These are phyloP conservation scores for Fimicolochytrium jonesii DNA, from an alignment of 192 early-diverging fungal species.

Conservation along the genomic window DNA sequence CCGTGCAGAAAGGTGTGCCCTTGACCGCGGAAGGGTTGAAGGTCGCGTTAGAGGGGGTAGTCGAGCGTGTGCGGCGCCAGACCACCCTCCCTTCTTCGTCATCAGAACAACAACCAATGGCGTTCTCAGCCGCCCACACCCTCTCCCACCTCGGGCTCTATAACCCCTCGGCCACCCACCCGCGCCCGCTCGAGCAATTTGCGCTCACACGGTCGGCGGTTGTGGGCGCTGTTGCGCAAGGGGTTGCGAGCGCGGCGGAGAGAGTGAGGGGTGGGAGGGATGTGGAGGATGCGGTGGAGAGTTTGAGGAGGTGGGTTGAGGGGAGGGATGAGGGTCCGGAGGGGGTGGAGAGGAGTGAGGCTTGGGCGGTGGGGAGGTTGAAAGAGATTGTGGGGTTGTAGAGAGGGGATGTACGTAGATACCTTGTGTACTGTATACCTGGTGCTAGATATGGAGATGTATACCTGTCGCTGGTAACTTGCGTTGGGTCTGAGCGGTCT, in stretches of 20 bases:
- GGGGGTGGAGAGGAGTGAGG: too few species aligned
- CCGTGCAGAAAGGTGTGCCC: not conserved
- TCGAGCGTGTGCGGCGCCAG: slow-evolving; percentile 8
- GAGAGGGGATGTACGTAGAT: too few species aligned
- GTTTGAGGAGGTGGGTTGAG: slow-evolving; percentile 8
- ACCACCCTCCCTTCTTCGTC: too few species aligned
- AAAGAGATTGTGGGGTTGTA: too few species aligned
- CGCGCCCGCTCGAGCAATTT: slow-evolving; percentile 2
- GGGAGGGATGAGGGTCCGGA: not conserved
- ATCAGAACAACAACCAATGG: slow-evolving; percentile 9
- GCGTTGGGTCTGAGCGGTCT: too few species aligned
- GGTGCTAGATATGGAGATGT: too few species aligned
- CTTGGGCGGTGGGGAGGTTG: too few species aligned
- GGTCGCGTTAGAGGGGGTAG: slow-evolving; percentile 5
- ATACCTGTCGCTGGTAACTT: too few species aligned
- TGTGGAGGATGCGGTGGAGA: slow-evolving; percentile 4
- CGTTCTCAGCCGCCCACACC: slow-evolving; percentile 3
- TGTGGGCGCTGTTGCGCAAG: slow-evolving; percentile 14
- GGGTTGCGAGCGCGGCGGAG: slow-evolving; percentile 11
- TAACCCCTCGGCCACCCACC: not conserved
- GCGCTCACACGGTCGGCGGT: not conserved
- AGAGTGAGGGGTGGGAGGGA: slow-evolving; percentile 9
- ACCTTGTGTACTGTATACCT: too few species aligned
- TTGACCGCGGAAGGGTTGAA: not conserved
- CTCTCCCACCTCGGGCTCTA: slow-evolving; percentile 5